Percentiles rank a stretch among this genome's conserved stretches.
phyloP scores from a whole-genome alignment of 2,329 filamentous ascomycete genomes.

The Dactylella cylindrospora region DNA sequence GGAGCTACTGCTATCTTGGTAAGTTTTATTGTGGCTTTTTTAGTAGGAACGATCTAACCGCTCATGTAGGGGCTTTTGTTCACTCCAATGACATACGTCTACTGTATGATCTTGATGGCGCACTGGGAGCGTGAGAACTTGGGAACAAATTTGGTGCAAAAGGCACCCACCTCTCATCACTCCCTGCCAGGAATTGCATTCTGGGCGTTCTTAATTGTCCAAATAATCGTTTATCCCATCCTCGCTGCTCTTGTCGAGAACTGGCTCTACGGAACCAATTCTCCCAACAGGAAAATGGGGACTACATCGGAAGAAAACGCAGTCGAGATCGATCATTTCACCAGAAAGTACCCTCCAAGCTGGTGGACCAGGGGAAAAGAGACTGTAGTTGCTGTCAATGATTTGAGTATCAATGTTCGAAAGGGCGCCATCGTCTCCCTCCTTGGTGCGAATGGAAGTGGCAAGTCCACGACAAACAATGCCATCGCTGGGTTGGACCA shows the following conservation, averaged over 20 bases:
- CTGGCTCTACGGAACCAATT: constrained; percentile 67
- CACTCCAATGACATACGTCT: constrained; percentile 83
- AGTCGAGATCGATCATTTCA: constrained; percentile 71
- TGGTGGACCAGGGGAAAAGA: constrained; percentile 57
- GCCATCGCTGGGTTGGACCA: constrained; percentile 80
- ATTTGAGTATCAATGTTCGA: constrained; percentile 69
- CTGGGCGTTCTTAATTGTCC: constrained; percentile 74
- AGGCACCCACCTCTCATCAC: constrained; percentile 68
- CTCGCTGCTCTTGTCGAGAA: constrained; percentile 74
- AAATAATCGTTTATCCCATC: constrained; percentile 75
- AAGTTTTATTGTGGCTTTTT: background rate
- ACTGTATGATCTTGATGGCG: constrained; percentile 73
- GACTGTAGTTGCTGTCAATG: constrained; percentile 75
- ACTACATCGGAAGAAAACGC: constrained; percentile 56
- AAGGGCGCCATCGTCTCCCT: constrained; percentile 83
- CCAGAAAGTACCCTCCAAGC: constrained; percentile 72
- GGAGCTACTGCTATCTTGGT: constrained; percentile 65
- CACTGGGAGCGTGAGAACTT: constrained; percentile 68
- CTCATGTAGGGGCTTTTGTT: constrained; percentile 66
- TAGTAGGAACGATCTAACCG: background rate
- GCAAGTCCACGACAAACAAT: constrained; percentile 87
- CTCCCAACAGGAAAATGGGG: constrained; percentile 54
- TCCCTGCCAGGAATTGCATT: constrained; percentile 71
- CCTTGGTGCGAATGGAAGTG: constrained; percentile 84
- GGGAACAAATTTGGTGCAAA: constrained; percentile 63